phyloP scores from a whole-genome alignment of 139 green algal genomes.

The Micromonas pusilla region DNA sequence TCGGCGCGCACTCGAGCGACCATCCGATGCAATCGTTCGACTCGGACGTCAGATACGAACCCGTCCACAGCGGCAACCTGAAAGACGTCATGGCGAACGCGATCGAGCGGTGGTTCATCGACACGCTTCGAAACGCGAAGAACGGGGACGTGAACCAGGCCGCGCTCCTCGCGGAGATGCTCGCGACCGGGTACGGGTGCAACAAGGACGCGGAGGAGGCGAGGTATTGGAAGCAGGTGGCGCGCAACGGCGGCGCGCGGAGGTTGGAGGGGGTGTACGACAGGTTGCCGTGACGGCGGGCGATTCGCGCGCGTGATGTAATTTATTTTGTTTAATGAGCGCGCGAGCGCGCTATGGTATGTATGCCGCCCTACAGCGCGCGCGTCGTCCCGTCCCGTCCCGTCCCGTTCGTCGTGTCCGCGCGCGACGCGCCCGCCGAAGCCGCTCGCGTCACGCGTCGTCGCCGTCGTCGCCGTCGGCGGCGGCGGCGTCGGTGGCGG shows the following conservation, averaged over 20 bases:
- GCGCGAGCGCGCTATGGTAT: not conserved
- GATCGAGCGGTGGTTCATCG: conserved; percentile 3
- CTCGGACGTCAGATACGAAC: not conserved
- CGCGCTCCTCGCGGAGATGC: conserved; percentile 8
- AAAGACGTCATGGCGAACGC: not conserved
- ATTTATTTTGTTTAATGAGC: not conserved
- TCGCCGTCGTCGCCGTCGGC: not conserved
- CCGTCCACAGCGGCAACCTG: not conserved
- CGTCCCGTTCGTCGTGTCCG: not conserved
- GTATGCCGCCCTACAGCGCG: not conserved
- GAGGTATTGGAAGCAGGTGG: conserved; percentile 18
- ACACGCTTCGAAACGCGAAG: conserved; percentile 10
- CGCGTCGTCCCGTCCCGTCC: not conserved
- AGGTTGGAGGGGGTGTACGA: conserved; percentile 13
- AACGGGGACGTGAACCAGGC: conserved; percentile 1
- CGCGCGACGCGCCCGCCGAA: no score
- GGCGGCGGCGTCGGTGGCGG: no score
- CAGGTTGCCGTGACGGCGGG: not conserved
- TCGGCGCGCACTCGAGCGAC: not conserved
- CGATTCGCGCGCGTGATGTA: not conserved
- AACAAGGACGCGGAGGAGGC: conserved; percentile 13
- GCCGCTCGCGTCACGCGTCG: no score
- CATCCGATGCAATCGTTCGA: not conserved
- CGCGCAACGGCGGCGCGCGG: not conserved
- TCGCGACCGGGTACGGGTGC: conserved; percentile 10